phyloP scores from a whole-genome alignment of 139 green algal genomes.

The Chlamydomonas sphaeroides region DNA sequence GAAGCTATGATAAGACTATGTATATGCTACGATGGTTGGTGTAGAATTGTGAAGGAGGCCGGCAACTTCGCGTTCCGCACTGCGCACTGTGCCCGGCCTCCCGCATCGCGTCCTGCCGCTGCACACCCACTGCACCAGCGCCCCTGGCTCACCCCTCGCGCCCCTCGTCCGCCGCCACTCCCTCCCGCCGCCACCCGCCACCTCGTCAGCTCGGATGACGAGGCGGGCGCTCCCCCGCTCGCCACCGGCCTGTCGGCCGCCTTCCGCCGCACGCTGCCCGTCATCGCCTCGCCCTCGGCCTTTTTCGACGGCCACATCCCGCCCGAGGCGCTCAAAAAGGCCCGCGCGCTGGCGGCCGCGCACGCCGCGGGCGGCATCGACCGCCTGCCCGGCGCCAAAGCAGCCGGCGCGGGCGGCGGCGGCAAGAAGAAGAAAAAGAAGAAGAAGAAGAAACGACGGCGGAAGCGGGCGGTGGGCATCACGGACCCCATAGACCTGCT shows the following conservation, averaged over 20 bases:
- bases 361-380: too few species aligned
- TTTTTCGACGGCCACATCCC: slow-evolving; percentile 41
- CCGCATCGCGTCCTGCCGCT: too few species aligned
- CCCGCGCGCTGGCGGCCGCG: neutral
- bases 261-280: slow-evolving; percentile 39
- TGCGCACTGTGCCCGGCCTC: too few species aligned
- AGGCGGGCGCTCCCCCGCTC: neutral
- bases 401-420: neutral
- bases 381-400: too few species aligned
- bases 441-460: slow-evolving; percentile 13
- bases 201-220: neutral
- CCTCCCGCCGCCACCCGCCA: too few species aligned
- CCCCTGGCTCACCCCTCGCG: too few species aligned
- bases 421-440: neutral
- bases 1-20: too few species aligned
- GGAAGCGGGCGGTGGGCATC: neutral
- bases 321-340: neutral
- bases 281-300: slow-evolving; percentile 26
- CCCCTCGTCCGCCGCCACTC: too few species aligned
- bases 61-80: too few species aligned
- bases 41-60: too few species aligned
- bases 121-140: too few species aligned
- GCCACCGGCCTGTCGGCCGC: slow-evolving; percentile 8
- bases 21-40: too few species aligned
- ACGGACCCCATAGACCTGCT: slow-evolving; percentile 10